Evolutionary conservation across 176 grass and related monocot species (phyloP).

Genomic region (Oryza glumipatula): DNA sequence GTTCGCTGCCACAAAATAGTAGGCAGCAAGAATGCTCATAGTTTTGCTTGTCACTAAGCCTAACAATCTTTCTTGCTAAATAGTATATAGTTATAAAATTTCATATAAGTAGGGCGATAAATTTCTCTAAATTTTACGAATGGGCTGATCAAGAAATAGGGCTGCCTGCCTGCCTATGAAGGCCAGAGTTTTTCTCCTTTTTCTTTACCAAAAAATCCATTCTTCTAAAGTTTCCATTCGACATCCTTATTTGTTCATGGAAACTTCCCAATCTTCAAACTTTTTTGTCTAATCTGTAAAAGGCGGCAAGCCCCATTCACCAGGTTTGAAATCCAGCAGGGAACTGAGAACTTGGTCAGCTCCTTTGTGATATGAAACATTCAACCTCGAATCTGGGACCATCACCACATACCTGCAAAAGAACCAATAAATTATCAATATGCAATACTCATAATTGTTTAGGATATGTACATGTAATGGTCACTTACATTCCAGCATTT

Average conservation of each 20-base stretch:
- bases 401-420: slow-evolving; percentile 75
- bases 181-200: neutral
- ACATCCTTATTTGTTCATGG: neutral
- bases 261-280: neutral
- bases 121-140: neutral
- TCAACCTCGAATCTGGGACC: slow-evolving; percentile 78
- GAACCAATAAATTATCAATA: neutral
- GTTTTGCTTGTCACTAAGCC: neutral
- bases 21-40: slow-evolving; percentile 35
- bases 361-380: slow-evolving; percentile 82
- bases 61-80: neutral
- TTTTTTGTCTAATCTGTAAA: slow-evolving; percentile 54
- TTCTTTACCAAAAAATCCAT: neutral
- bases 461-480: neutral
- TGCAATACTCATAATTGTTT: neutral
- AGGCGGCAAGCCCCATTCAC: slow-evolving; percentile 72
- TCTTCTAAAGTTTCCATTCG: neutral
- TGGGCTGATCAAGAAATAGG: neutral
- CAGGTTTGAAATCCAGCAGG: slow-evolving; percentile 71
- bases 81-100: neutral
- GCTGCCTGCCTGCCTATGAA: neutral
- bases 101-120: neutral
- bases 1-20: slow-evolving; percentile 1
- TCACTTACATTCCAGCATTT: slow-evolving; percentile 86
- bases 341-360: slow-evolving; percentile 87